A percentile compares a stretch with the other conserved stretches of the same genome.
Evolutionary conservation across 306 rosid genomes (phyloP).

Genomic region (Sesbania bispinosa): DNA sequence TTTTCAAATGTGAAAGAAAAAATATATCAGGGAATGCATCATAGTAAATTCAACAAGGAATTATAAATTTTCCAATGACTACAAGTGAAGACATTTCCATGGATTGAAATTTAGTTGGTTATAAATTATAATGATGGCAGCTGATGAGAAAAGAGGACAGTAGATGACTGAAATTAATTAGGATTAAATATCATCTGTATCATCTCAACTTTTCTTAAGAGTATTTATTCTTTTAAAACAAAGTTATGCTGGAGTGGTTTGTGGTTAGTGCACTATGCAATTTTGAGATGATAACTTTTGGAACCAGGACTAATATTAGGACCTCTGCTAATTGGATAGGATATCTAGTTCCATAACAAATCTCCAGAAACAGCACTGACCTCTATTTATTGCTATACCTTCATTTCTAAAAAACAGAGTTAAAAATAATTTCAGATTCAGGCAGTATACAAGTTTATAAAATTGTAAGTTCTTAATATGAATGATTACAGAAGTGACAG

Average conservation of each 20-base stretch:
- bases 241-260: neutral
- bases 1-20: constrained; percentile 20
- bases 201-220: neutral
- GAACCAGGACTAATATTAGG: neutral
- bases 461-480: neutral
- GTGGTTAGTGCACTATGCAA: neutral
- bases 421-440: no score
- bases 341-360: no score
- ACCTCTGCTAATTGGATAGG: neutral
- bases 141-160: neutral
- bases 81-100: neutral
- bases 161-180: neutral
- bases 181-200: neutral
- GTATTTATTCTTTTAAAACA: neutral
- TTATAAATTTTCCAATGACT: neutral
- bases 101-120: neutral
- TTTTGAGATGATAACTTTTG: neutral
- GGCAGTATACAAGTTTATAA: neutral
- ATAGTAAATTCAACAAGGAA: constrained; percentile 1
- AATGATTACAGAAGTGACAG: neutral
- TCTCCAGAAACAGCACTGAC: no score
- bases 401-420: no score
- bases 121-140: neutral
- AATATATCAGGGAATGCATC: neutral
- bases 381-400: neutral